Evolutionary conservation across 2,329 filamentous ascomycete species (phyloP).

Genomic region (Colletotrichum phormii): DNA sequence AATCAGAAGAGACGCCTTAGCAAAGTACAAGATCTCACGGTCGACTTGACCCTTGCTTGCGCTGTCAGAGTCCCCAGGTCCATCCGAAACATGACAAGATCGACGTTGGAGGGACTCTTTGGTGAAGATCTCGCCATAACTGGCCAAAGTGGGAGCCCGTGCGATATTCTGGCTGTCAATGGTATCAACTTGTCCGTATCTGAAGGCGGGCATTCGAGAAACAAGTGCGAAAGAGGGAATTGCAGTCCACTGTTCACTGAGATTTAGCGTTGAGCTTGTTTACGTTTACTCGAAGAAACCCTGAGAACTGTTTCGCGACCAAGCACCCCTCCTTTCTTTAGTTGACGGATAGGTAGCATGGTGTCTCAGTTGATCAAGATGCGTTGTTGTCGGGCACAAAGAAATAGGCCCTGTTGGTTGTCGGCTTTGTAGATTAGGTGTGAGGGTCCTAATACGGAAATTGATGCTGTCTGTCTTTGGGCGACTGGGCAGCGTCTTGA

Average conservation of each 20-base stretch:
- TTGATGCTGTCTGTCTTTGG: constrained; percentile 8
- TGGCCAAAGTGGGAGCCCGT: not conserved
- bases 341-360: not conserved
- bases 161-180: not conserved
- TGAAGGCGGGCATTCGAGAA: not conserved
- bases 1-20: constrained; percentile 5
- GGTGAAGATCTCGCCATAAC: not conserved
- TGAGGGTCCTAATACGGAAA: not conserved
- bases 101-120: not conserved
- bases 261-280: constrained; percentile 35
- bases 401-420: not conserved
- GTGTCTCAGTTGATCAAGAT: constrained; percentile 18
- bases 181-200: not conserved
- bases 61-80: constrained; percentile 1
- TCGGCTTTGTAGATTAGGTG: not conserved
- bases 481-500: constrained; percentile 29
- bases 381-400: not conserved
- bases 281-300: not conserved
- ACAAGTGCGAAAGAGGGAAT: not conserved
- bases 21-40: not conserved
- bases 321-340: not conserved
- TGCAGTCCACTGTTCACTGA: not conserved
- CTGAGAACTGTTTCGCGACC: not conserved
- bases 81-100: constrained; percentile 20
- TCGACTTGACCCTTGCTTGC: not conserved